Base-by-base conservation (phyloP, 2,329 filamentous ascomycete species). In the Raffaelea ambrosiae region DNA sequence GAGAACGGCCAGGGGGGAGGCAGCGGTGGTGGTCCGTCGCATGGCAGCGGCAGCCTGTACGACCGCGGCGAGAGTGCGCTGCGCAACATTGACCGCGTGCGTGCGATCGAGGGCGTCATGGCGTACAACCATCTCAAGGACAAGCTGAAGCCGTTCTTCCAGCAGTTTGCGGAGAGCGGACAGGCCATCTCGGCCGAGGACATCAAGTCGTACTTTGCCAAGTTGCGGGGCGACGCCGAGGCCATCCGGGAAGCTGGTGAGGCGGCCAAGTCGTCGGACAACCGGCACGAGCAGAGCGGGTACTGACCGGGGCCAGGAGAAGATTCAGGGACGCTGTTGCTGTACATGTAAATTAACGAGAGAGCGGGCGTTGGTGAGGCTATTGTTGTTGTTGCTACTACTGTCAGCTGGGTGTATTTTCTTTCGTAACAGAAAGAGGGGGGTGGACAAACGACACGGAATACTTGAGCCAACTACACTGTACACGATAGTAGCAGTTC, bases 51-150 rank as follows among this genome's bases (percentile, higher is more conserved):
- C 41, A 93, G 86, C 53, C 73, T 98, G 2, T 81, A 94, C 31
- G 90, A 97, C 44, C 86, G 89, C 18, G 93, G 93, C 42, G 93
- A 98, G 68, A 91, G 88, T 43, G 91, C 90, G 0, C 76, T 98
- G 23, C 88, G 83, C 62, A 94, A 88, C 58, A 83, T 98, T 48
- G 93, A 98, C 62, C 86, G 93, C 2, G 91, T 97, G 8, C 77
- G 84, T 14, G 93, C 93, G 4, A 95, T 98, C 48, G 87, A 98
- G 64, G 93, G 93, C 16, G 91, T 95, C 41, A 96, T 97, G 89
- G 91, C 90, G 0, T 98, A 97, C 67, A 96, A 97, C 59, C 86
- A 95, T 59, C 76, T 98, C 51, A 93, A 94, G 61, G 90, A 97
- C 60, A 90, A 91, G 62, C 81, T 98, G n/a, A 95, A 91, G 71